Base-by-base conservation (phyloP, 768 basidiomycete genomes). In the Suillus luteus region DNA sequence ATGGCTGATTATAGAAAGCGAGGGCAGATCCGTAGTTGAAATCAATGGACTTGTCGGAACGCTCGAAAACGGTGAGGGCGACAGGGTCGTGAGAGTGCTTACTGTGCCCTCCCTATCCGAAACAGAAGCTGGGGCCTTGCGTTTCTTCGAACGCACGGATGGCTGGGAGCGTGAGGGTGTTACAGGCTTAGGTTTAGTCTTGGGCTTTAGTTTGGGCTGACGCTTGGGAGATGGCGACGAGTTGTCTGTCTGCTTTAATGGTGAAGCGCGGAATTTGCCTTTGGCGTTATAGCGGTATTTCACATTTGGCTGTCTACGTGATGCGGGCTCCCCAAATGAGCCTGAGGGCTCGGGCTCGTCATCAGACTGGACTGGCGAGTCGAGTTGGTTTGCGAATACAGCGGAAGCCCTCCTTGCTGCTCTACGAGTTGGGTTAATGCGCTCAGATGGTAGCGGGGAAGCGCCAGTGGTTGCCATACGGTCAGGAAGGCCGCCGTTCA, bases 331-430 rank as follows among this genome's bases (percentile, higher is more conserved):
- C 9, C 68, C 68, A 52, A 75, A 75, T 14, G 65, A 69, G 63
- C 67, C 69, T 17, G 69, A 66, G 4, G 71, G 38, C 0, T 62
- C 33, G 0, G 68, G 63, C 5, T 69, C 75, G 35, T 44, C 64
- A 24, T 76, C 75, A 24, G 75, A 68, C 52, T 64, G 66, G 59
- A 61, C 62, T 44, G 72, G 62, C 22, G 72, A 69, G 70, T 73
- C 66, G 19, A 67, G 71, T 49, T 81, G 79, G 11, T 68, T 72
- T 52, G 73, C 68, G 64, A 82, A 71, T 61, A 65, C 71, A 4
- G 69, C 73, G 2, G 68, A 61, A 52, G 80, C 80, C 24, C 67
- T 71, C 55, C 70, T 60, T 0, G 78, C 79, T 3, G 80, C 77
- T 31, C 70, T 72, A 9, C 80, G 79, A 37, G 67, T 60, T 8